Base-by-base conservation (phyloP, 768 basidiomycete genomes). In the Lentinula aciculospora region DNA sequence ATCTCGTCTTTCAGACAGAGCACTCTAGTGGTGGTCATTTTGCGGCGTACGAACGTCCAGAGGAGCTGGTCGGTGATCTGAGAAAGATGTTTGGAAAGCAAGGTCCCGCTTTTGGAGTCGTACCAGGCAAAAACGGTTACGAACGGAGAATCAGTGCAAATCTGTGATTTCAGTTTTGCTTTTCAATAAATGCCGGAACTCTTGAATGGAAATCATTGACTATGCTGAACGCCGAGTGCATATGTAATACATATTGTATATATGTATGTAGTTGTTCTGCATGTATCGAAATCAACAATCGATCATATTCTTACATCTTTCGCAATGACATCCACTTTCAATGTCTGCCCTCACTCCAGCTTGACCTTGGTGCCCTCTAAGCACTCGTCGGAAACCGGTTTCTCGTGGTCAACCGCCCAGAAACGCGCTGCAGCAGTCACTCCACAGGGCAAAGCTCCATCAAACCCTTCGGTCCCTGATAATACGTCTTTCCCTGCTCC, bases 61-160 rank as follows among this genome's bases (percentile, higher is more conserved):
- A 68, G 4, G 66, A 62, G 2, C 62, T 77, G n/a, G 74, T 60
- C 1, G 65, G 59, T 3, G 76, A 75, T 58, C 19, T 77, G 23
- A 62, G 70, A n/a, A 67, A 60, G 56, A 76, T 76, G 73, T 77
- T 76, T 47, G 69, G 66, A 46, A 71, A 65, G 51, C 67, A 64
- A 17, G 71, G 74, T 0, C 66, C 67, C 6, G 74, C 71, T 8
- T 70, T 62, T 39, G 66, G 67, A 25, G 68, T 74, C 4, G 67
- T 75, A 10, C 54, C 62, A 1, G 71, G 69, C 8, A 67, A 66
- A 32, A 61, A 39, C 15, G 72, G 71, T 5, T 72, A 70, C 55
- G 49, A 56, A 17, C 3, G 13, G 29, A 56, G 10, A 28, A n/a
- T 31, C 9, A 37, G 9, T 9, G n/a, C 34, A 21, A 53, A 40